A percentile compares a stretch with the other conserved stretches of the same genome.
Evolutionary conservation across 306 rosid genomes (phyloP).

Genomic region (Glycyrrhiza uralensis): DNA sequence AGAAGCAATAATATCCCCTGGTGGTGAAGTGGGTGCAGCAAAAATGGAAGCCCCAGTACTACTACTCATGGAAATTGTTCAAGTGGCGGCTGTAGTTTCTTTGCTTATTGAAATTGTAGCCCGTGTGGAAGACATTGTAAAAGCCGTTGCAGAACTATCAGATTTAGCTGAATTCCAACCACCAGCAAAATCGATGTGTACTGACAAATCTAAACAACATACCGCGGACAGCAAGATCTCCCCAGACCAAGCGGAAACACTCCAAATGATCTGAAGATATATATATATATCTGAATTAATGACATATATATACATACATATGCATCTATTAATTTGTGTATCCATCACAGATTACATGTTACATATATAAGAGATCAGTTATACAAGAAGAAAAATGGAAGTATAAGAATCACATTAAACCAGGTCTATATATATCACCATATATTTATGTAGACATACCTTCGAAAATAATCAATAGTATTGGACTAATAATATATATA

Average conservation of each 20-base stretch:
- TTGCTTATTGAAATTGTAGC: constrained; percentile 52
- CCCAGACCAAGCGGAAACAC: not conserved
- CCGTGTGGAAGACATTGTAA: constrained; percentile 58
- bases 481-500: no score
- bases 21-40: not conserved
- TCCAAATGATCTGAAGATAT: constrained; percentile 22
- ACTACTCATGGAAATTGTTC: constrained; percentile 58
- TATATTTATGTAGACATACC: no score
- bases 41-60: constrained; percentile 20
- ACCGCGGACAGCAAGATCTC: not conserved
- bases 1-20: not conserved
- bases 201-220: constrained; percentile 27
- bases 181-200: not conserved
- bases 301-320: not conserved
- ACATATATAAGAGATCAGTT: constrained; percentile 7
- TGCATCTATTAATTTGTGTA: not conserved
- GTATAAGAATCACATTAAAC: not conserved
- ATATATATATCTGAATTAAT: not conserved
- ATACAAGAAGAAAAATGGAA: not conserved
- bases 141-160: constrained; percentile 53
- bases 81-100: constrained; percentile 58
- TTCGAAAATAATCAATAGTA: no score
- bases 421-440: no score
- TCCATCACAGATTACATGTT: constrained; percentile 2
- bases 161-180: constrained; percentile 35